Conservation (phyloP, 306 rosid species). For the Cercis canadensis region DNA sequence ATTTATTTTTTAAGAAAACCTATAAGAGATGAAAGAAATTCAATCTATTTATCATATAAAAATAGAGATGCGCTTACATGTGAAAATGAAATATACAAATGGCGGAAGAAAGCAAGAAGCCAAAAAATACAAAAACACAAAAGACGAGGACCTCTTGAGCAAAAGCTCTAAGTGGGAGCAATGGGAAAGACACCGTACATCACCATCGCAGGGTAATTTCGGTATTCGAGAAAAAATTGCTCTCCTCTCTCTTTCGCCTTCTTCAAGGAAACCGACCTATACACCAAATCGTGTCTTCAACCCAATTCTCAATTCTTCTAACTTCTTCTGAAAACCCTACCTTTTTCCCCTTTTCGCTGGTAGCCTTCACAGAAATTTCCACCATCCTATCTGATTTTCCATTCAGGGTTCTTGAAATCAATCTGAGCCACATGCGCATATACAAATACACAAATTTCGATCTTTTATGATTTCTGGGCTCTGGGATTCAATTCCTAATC, state of each 20-base stretch:
- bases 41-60: too few species aligned
- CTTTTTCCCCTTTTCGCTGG: neutral
- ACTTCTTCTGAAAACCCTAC: constrained; percentile 34
- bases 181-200: constrained; percentile 12
- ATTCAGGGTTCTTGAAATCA: neutral
- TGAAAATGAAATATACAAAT: too few species aligned
- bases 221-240: neutral
- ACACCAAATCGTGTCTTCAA: neutral
- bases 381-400: neutral
- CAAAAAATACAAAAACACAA: neutral
- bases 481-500: neutral
- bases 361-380: neutral
- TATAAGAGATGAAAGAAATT: too few species aligned
- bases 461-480: neutral
- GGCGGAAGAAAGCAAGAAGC: neutral
- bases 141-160: constrained; percentile 4
- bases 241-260: constrained; percentile 12
- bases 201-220: neutral
- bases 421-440: neutral
- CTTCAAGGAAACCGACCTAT: constrained; percentile 17
- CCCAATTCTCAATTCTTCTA: constrained; percentile 5
- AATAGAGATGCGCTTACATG: too few species aligned
- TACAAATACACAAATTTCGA: neutral
- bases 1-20: too few species aligned
- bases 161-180: neutral